Evolutionary conservation across 2,329 filamentous ascomycete genomes (phyloP).

Genomic region (Paecilomyces dactylethromorphus): DNA sequence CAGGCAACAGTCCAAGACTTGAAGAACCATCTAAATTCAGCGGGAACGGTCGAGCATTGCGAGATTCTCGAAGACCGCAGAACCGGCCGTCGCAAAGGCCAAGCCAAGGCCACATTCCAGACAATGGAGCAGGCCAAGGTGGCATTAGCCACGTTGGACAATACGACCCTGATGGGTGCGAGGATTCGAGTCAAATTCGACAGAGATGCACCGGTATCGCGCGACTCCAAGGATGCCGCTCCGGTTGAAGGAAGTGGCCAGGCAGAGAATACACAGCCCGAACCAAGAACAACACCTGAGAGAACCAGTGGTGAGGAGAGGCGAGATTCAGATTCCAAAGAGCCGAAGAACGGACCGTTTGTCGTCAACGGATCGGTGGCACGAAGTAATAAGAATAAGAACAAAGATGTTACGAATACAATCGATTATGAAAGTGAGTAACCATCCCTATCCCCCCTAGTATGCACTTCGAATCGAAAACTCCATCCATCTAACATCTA

Average conservation of each 20-base stretch:
- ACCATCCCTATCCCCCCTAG: not conserved
- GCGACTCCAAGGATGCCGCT: slow-evolving; percentile 2
- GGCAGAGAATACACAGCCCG: not conserved
- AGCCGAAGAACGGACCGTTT: slow-evolving; percentile 18
- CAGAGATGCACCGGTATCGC: slow-evolving; percentile 8
- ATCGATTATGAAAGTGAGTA: slow-evolving; percentile 8
- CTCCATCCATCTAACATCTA: not conserved
- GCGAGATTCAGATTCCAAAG: slow-evolving; percentile 2
- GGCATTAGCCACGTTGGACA: slow-evolving; percentile 27
- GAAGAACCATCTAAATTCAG: slow-evolving; percentile 19
- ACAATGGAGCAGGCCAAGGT: slow-evolving; percentile 28
- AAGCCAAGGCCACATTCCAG: slow-evolving; percentile 24
- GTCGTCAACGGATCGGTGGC: slow-evolving; percentile 28
- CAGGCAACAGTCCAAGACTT: slow-evolving; percentile 22
- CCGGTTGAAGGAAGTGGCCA: not conserved
- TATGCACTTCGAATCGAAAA: too few species aligned
- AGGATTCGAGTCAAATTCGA: slow-evolving; percentile 28
- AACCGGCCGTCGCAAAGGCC: slow-evolving; percentile 13
- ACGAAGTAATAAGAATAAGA: slow-evolving; percentile 9
- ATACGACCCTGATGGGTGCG: slow-evolving; percentile 23
- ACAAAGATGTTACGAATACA: not conserved
- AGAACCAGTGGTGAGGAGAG: not conserved
- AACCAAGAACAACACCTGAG: not conserved
- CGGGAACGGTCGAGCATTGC: slow-evolving; percentile 25
- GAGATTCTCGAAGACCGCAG: slow-evolving; percentile 20